A percentile compares a stretch with the other conserved stretches of the same genome.
phyloP scores from a whole-genome alignment of 2,329 filamentous ascomycete species.

The Fusarium camptoceras region DNA sequence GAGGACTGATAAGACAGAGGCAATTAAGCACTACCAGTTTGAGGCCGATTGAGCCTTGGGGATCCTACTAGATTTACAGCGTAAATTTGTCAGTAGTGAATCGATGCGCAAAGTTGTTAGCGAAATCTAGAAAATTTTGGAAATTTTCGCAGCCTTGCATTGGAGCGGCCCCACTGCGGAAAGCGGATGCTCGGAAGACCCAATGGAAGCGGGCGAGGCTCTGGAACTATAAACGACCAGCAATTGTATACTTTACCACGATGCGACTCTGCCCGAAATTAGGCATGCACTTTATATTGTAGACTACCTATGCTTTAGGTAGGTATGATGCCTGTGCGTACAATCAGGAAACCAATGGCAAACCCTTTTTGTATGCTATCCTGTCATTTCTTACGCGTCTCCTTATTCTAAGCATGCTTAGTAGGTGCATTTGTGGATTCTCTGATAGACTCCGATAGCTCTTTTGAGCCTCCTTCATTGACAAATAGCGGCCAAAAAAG shows the following conservation, averaged over 20 bases:
- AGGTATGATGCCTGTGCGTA: not conserved
- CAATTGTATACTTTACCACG: not conserved
- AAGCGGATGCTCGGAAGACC: constrained; percentile 21
- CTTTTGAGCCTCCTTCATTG: too few relatives aligned
- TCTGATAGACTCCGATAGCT: not conserved
- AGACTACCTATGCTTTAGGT: too few relatives aligned
- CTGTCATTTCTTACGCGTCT: not conserved
- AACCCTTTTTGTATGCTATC: not conserved
- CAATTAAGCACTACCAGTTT: constrained; percentile 1
- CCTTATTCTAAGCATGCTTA: not conserved
- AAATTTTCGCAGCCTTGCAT: constrained; percentile 46
- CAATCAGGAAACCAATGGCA: not conserved
- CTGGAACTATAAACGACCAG: not conserved
- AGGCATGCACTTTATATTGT: not conserved
- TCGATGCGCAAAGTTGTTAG: constrained; percentile 30
- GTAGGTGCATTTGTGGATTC: not conserved
- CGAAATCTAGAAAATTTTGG: constrained; percentile 44
- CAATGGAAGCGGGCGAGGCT: constrained; percentile 33
- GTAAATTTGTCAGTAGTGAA: constrained; percentile 13
- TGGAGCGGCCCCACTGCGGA: constrained; percentile 40
- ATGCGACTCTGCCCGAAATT: not conserved
- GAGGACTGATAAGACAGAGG: not conserved
- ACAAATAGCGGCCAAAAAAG: too few relatives aligned
- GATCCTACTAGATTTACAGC: constrained; percentile 30
- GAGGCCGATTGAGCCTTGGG: constrained; percentile 23